Percentiles rank a stretch among this genome's conserved stretches.
Conservation (phyloP, 2,329 filamentous ascomycete species). For the Cladosporium colombiae region DNA sequence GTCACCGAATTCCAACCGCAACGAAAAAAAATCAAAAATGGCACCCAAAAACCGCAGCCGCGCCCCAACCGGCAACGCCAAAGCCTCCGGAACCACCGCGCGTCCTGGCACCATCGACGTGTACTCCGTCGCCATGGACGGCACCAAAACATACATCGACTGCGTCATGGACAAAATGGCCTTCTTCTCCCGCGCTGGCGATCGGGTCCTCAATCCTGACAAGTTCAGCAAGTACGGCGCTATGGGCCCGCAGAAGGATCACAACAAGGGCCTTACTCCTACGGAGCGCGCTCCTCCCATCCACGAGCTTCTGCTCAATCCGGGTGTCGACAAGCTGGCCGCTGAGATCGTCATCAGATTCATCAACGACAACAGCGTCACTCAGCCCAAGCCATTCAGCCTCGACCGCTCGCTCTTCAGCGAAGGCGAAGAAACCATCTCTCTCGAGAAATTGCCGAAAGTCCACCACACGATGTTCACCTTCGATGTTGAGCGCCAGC, state of each 20-base stretch:
- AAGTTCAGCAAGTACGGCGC: background rate
- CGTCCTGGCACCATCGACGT: background rate
- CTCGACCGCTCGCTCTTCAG: background rate
- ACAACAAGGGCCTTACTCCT: background rate
- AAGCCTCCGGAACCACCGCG: background rate
- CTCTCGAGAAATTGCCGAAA: background rate
- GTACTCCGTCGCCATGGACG: background rate
- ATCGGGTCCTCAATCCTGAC: background rate
- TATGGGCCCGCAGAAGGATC: background rate
- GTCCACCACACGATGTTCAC: constrained; percentile 18
- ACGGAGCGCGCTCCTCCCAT: background rate
- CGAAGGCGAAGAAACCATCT: background rate
- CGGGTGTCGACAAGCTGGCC: background rate
- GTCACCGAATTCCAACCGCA: background rate
- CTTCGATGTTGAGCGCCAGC: constrained; percentile 12
- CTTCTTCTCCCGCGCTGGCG: background rate
- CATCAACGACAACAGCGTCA: constrained; percentile 1
- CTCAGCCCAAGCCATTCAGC: background rate
- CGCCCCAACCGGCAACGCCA: background rate
- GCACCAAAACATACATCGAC: background rate
- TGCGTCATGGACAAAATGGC: constrained; percentile 9
- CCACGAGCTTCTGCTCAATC: background rate
- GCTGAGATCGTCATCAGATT: constrained; percentile 2
- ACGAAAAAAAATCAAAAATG: background rate
- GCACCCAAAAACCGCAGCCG: background rate